Conservation (phyloP, 768 basidiomycete species). For the Trichaptum fuscoviolaceum region DNA sequence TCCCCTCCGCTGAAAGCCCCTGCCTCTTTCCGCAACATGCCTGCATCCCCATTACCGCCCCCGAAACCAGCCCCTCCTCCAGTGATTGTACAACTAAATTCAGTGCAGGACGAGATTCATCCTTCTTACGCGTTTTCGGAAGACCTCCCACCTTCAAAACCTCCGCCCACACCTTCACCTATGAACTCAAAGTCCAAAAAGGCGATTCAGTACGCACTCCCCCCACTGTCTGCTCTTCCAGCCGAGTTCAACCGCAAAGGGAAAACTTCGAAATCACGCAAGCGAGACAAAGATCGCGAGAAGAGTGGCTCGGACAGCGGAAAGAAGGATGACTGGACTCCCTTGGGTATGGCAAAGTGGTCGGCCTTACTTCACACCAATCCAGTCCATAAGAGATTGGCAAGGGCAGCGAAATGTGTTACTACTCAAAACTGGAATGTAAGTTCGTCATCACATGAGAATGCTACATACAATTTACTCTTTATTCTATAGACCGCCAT, state of each 20-base stretch:
- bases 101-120: not conserved
- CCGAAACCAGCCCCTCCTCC: slow-evolving; percentile 1
- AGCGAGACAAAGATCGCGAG: slow-evolving; percentile 47
- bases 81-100: not conserved
- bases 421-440: slow-evolving; percentile 82
- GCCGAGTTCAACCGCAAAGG: slow-evolving; percentile 47
- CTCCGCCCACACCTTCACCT: not conserved
- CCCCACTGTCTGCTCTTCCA: slow-evolving; percentile 50
- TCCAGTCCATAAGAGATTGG: slow-evolving; percentile 65
- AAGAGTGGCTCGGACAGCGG: slow-evolving; percentile 29
- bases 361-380: slow-evolving; percentile 70
- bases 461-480: not conserved
- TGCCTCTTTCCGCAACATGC: not conserved
- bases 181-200: not conserved
- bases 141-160: not conserved
- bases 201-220: slow-evolving; percentile 40
- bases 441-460: slow-evolving; percentile 25
- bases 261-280: slow-evolving; percentile 43
- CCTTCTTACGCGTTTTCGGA: not conserved
- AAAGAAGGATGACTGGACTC: slow-evolving; percentile 53
- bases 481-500: slow-evolving; percentile 59
- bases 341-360: slow-evolving; percentile 64
- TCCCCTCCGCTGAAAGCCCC: not conserved
- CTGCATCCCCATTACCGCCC: not conserved
- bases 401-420: slow-evolving; percentile 70